A percentile compares a stretch with the other conserved stretches of the same genome.
Evolutionary conservation across 768 basidiomycete genomes (phyloP).

Genomic region (Russula virescens): DNA sequence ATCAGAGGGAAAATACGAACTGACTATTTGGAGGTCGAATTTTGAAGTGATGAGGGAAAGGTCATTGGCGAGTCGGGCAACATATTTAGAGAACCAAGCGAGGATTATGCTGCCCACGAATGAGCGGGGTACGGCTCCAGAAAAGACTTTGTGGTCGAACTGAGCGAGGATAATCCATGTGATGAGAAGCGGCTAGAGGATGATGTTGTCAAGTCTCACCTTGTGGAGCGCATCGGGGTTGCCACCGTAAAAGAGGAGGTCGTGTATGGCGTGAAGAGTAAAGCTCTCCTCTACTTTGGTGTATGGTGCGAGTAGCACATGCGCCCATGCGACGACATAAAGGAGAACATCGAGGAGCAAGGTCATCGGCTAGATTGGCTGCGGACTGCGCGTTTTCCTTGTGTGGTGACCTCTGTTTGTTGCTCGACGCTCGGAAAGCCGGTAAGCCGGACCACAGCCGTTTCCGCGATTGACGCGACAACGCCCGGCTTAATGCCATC

Average conservation of each 20-base stretch:
- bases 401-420: too few species aligned
- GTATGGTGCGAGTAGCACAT: conserved; percentile 78
- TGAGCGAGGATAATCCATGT: conserved; percentile 29
- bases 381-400: too few species aligned
- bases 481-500: neutral
- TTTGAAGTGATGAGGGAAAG: conserved; percentile 48
- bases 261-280: conserved; percentile 87
- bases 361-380: conserved; percentile 29
- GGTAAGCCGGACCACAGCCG: neutral
- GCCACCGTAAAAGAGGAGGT: conserved; percentile 75
- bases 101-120: conserved; percentile 76
- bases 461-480: neutral
- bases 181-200: neutral
- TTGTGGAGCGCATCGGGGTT: conserved; percentile 40
- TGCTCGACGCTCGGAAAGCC: too few species aligned
- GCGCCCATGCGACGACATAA: conserved; percentile 47
- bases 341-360: conserved; percentile 46
- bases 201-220: conserved; percentile 23
- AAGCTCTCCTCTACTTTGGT: conserved; percentile 98
- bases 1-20: conserved; percentile 40
- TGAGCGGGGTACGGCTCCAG: conserved; percentile 84
- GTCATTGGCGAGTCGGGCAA: conserved; percentile 38
- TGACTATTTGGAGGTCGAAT: conserved; percentile 61
- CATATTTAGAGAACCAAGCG: conserved; percentile 49
- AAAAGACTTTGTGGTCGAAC: conserved; percentile 89